A percentile compares a stretch with the other conserved stretches of the same genome.
Conservation (phyloP, 2,329 filamentous ascomycete species). For the Sclerotinia spermophila region DNA sequence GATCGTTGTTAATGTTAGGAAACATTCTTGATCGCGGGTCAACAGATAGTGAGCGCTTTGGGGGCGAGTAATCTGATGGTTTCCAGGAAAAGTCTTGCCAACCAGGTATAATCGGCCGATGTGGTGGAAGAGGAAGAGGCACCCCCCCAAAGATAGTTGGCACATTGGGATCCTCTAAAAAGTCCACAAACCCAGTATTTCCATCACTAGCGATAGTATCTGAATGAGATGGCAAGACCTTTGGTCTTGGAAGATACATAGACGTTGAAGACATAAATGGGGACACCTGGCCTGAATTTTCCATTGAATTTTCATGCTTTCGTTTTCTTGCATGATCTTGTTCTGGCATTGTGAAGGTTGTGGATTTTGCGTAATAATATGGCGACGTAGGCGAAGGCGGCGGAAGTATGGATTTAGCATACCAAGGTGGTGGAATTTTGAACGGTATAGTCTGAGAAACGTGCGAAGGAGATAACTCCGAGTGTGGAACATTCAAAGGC, state of each 20-base stretch:
- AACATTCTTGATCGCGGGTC: background rate
- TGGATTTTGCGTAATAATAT: background rate
- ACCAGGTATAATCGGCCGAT: slow-evolving; percentile 9
- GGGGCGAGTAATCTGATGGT: background rate
- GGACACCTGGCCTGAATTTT: background rate
- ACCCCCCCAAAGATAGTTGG: slow-evolving; percentile 5
- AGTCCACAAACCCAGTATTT: slow-evolving; percentile 7
- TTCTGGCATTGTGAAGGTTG: background rate
- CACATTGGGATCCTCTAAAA: slow-evolving; percentile 13
- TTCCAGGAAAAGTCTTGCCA: slow-evolving; percentile 19
- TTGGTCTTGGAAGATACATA: background rate
- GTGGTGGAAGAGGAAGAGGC: slow-evolving; percentile 8
- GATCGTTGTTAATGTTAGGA: background rate
- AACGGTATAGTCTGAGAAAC: slow-evolving; percentile 8
- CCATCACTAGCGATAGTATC: background rate
- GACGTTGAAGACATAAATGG: background rate
- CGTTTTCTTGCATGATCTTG: slow-evolving; percentile 3
- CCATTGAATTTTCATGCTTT: background rate
- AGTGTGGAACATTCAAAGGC: background rate
- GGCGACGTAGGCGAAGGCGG: background rate
- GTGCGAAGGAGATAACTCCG: background rate
- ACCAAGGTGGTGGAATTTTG: slow-evolving; percentile 1
- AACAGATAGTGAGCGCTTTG: background rate
- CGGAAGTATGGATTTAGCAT: background rate
- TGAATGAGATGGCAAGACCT: background rate